Evolutionary conservation across 2,329 filamentous ascomycete genomes (phyloP), one percentile per base, ranked within the genome.

Genomic region (Diaporthe amygdali): DNA sequence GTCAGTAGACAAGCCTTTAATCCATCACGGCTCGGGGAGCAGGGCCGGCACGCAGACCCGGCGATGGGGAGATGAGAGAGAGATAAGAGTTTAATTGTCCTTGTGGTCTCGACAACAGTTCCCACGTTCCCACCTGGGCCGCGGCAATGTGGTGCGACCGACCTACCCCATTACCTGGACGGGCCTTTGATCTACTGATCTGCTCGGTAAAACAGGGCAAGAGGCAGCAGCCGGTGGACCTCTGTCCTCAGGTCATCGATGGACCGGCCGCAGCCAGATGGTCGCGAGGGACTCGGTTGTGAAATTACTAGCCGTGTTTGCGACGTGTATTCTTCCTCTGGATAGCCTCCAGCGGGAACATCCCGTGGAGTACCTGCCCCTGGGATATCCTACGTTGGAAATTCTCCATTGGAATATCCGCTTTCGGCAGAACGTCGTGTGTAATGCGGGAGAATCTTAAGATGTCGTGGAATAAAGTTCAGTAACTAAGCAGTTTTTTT

Each of bases 271-370:
- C 37, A 22, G 27, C 14, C 27, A 22, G 56, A 22, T 15, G 56
- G 56, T 63, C n/a, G 41, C 59, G 59, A 63, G 59, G 59, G 41
- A 63, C 59, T 63, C 59, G 59, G 59, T n/a, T 63, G 59, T 63
- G 30, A 63, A 47, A 63, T 63, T 63, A 27, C 41, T 47, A 27
- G 25, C 39, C 32, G 56, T 63, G 56, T 47, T 63, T 63, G 22
- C 56, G 56, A 46, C 56, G 39, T 46, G 56, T 47, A 46, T 63
- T 27, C 41, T 63, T 32, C 6, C 32, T 37, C 12, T 25, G n/a
- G 10, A 15, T 22, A 30, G 25, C 56, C 10, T 47, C 41, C 27
- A 22, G 22, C 56, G 56, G 56, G 41, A 47, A 63, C 27, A 27
- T 63, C 41, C 59, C 59, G 59, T 63, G 41, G 56, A 41, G 20